These are phyloP conservation scores for Arthonia radiata DNA, from an alignment of 495 filamentous ascomycete species.

Conservation along the genomic window DNA sequence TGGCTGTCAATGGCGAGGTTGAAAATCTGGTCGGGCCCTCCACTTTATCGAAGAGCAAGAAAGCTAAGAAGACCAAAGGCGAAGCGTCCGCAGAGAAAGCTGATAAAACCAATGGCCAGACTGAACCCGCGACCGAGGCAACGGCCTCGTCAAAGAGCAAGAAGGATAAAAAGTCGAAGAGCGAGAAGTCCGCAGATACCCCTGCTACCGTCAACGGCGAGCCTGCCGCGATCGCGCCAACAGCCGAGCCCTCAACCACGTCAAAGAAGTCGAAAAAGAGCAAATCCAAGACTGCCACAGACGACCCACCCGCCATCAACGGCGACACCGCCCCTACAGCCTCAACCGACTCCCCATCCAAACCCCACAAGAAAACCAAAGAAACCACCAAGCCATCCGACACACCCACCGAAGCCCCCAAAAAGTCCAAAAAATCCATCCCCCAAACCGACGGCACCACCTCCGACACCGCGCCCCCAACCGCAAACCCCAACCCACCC, in stretches of 20 bases:
- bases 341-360: slow-evolving; percentile 34
- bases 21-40: slow-evolving; percentile 44
- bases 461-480: too few relatives aligned
- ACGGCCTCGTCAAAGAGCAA: slow-evolving; percentile 48
- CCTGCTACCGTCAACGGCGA: too few relatives aligned
- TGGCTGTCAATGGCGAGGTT: slow-evolving; percentile 5
- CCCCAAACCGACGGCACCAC: too few relatives aligned
- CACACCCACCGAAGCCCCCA: too few relatives aligned
- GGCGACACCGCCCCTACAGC: slow-evolving; percentile 77
- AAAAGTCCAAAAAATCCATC: too few relatives aligned
- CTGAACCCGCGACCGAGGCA: slow-evolving; percentile 38
- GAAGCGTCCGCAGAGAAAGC: slow-evolving; percentile 2
- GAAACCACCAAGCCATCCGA: too few relatives aligned
- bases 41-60: slow-evolving; percentile 35
- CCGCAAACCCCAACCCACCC: too few relatives aligned
- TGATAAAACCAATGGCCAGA: slow-evolving; percentile 5
- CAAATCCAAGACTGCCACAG: slow-evolving; percentile 4
- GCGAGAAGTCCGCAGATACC: too few relatives aligned
- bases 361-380: too few relatives aligned
- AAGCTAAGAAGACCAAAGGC: neutral
- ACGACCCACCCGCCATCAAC: slow-evolving; percentile 8
- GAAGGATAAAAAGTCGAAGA: too few relatives aligned
- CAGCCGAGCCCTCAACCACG: neutral
- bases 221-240: neutral
- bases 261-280: too few relatives aligned